Percentiles rank a stretch among this genome's conserved stretches.
phyloP scores from a whole-genome alignment of 352 stramenopile species.

The Globisporangium mamillatum region DNA sequence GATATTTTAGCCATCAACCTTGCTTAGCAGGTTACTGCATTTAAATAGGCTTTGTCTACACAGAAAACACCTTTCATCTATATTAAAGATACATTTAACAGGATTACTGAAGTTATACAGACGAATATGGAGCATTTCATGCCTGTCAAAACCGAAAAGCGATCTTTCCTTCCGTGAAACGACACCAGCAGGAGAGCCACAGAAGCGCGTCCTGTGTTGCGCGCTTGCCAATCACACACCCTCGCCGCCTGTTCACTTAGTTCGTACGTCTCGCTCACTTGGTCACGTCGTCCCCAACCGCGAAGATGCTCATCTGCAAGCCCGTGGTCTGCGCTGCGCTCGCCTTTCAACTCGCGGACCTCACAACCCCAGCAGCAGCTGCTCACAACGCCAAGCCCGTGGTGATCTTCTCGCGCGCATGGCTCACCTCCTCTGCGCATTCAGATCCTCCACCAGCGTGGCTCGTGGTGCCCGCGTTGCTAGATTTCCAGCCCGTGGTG shows the following conservation, averaged over 20 bases:
- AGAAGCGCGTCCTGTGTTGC: slow-evolving; percentile 1
- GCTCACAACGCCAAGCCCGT: neutral
- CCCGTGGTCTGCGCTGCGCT: neutral
- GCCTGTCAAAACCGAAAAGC: slow-evolving; percentile 3
- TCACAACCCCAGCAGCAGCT: neutral
- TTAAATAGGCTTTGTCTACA: neutral
- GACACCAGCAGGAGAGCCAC: neutral
- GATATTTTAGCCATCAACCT: neutral
- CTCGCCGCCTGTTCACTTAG: neutral
- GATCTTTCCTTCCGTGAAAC: neutral
- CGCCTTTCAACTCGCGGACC: neutral
- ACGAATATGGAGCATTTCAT: neutral
- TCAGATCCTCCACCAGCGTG: slow-evolving; percentile 4
- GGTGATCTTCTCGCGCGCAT: slow-evolving; percentile 16
- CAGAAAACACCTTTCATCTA: neutral
- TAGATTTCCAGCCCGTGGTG: slow-evolving; percentile 52
- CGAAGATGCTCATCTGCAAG: neutral
- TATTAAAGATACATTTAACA: neutral
- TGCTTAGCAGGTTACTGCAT: neutral
- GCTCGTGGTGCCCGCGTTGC: slow-evolving; percentile 37
- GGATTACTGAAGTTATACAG: neutral
- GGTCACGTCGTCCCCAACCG: neutral
- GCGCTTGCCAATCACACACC: neutral
- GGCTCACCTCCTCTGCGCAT: neutral
- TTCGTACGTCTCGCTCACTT: neutral